These are phyloP conservation scores for Fraxinus americana DNA, from an alignment of 257 asterid species.

Conservation along the genomic window DNA sequence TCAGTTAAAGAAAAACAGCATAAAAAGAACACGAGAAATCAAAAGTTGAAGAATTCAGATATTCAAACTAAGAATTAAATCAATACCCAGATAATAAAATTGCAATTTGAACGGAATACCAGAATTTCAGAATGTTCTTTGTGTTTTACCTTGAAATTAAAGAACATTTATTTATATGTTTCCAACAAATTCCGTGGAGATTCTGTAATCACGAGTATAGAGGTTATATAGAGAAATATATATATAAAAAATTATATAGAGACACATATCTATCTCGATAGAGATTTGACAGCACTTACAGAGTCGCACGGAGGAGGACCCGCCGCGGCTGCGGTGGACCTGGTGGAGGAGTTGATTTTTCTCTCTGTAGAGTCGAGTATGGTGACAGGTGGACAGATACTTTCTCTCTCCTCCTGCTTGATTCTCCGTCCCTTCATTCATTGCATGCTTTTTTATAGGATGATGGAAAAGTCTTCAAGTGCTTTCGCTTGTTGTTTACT, in stretches of 20 bases:
- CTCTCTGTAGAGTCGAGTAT: background rate
- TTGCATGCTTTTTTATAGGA: background rate
- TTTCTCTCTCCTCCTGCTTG: conserved; percentile 34
- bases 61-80: background rate
- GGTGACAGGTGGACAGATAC: conserved; percentile 28
- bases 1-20: background rate
- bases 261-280: background rate
- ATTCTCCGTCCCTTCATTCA: background rate
- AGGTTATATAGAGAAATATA: conserved; percentile 10
- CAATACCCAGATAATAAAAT: conserved; percentile 12
- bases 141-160: conserved; percentile 39
- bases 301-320: conserved; percentile 18
- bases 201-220: conserved; percentile 33
- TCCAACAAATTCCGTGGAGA: conserved; percentile 1
- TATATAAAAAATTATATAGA: background rate
- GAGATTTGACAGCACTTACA: conserved; percentile 29
- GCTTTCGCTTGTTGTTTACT: no score
- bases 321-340: background rate
- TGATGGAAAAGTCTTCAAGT: background rate
- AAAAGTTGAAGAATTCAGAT: conserved; percentile 3
- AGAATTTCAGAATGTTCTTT: conserved; percentile 11
- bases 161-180: conserved; percentile 27
- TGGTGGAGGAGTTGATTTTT: conserved; percentile 21
- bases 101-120: background rate
- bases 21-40: background rate